Base-by-base conservation (phyloP, 1,284 basidiomycete genomes). In the Leccinum griseonigrum region DNA sequence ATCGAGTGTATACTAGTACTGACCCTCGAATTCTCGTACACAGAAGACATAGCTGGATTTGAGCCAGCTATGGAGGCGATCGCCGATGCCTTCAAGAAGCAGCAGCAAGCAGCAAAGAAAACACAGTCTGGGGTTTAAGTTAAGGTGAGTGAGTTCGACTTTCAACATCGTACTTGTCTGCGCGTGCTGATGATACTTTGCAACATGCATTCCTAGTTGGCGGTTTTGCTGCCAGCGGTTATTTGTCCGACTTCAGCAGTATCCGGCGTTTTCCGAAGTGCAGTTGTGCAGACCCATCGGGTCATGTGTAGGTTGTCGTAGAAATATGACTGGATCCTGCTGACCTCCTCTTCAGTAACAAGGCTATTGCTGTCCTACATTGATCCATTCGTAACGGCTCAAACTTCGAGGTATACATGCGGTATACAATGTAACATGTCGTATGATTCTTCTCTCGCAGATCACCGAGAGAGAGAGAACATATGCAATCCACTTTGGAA, bases 311-410 rank as follows among this genome's bases (percentile, higher is more conserved):
- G 16, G 79, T 43, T 75, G 14, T 60, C 7, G 5, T 10, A 0
- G 0, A n/a, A 22, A 8, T 0, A 2, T 40, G 38, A 13, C 8
- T 4, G 13, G 2, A 34, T 54, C 0, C 6, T 31, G 2, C 63
- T 73, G 43, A 66, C 11, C 3, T 1, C 8, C 4, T 55, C 9
- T 56, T 36, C 43, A 84, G 83, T n/a, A 84, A 82, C 61, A 85
- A 85, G 66, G 83, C 83, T 1, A 83, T 85, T 3, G 79, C 81
- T 78, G 2, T 84, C 78, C 65, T 80, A 80, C 62, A 63, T 84
- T 8, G 79, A 84, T 58, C 81, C 79, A 52, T 75, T 75, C 16
- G 83, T 85, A 14, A 74, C 77, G 4, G 75, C 76, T 0, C 73
- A 82, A 10, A 73, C 82, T 7, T 73, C 83, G 1, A 79, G 70